Base-by-base conservation (phyloP, 2,329 filamentous ascomycete genomes). In the Trichoderma arundinaceum region DNA sequence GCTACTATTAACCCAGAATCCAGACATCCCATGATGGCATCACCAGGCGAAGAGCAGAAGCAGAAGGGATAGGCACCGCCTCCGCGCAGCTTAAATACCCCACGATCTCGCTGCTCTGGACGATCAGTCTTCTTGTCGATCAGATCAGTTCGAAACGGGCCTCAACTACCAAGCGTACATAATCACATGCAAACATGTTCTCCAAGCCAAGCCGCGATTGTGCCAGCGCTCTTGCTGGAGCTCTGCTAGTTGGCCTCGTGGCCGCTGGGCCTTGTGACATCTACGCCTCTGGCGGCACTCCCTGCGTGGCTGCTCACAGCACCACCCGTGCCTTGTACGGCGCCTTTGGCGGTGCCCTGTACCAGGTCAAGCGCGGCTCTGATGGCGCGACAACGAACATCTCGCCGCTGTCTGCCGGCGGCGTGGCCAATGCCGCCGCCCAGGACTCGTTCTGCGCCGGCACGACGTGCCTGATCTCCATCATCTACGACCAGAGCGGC, bases 231-330 rank as follows among this genome's bases (percentile, higher is more conserved):
- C 48, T 62, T 6, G 17, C 49, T 12, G 48, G 19, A 12, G 39
- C 48, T 7, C 7, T 28, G 22, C 22, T 28, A 28, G 22, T 28
- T 28, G 22, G 59, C 48, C 19, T 62, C 33, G 59, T 22, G 15
- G 1, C 59, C 10, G 59, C 59, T 3, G 59, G 59, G 4, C 59
- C 59, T 1, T 62, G 59, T 10, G 59, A 62, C 22, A 52, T 62
- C 22, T 62, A 62, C n/a, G 12, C 59, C 17, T 43, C 59, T 13
- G 59, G 59, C 3, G 59, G 59, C 5, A 62, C 59, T 7, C 59
- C 59, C 8, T 62, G 59, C 7, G 59, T 62, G 22, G 59, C 59
- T 43, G 59, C 59, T 15, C 59, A 62, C n/a, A 62, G 59, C 38
- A 62, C 48, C 15, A 62, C 59, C 15, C 59, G 59, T 2, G 59